Base-by-base conservation (phyloP, 2,329 filamentous ascomycete species). In the Coniochaeta ligniaria region DNA sequence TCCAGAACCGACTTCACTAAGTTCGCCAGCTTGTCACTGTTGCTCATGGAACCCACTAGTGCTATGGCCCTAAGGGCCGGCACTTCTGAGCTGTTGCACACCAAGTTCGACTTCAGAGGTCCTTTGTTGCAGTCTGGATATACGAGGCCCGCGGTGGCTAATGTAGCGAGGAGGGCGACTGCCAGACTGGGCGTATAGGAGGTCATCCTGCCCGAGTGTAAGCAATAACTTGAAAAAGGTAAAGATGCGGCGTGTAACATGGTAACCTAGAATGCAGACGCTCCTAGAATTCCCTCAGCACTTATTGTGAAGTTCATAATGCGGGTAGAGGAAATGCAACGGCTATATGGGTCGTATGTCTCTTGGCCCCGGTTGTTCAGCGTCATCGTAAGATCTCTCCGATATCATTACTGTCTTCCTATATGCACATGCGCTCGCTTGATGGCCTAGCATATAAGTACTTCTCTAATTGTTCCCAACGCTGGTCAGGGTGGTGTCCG, bases 11-110 rank as follows among this genome's bases (percentile, higher is more conserved):
- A 68, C 66, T 67, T 62, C 31, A 68, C 63, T 7, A 68, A 64
- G 41, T 68, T 68, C 7, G 36, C 59, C 33, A 67, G 60, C 59
- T 68, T 68, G 59, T 68, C 66, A 7, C 35, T 60, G n/a, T 65
- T 63, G 26, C 60, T 65, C 60, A 68, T 41, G 12, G 61, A 58
- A 45, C 62, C 58, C 24, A 68, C 65, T 7, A 68, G 60, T 8
- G 65, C 65, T 7, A 65, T 65, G 12, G 66, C 66, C 9, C 66
- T 61, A 9, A 61, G 62, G 2, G 63, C 20, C 1, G 66, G 62
- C 20, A 66, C 58, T 1, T 64, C 66, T 4, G 57, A 59, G 1
- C 33, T 17, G 43, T 68, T 59, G 60, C 66, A 68, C 38, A 64
- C 64, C 9, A 60, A 62, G n/a, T 61, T 64, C 33, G 64, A 62